These are phyloP conservation scores for Trebouxia sp. DNA, from an alignment of 139 green algal genomes.

Conservation along the genomic window DNA sequence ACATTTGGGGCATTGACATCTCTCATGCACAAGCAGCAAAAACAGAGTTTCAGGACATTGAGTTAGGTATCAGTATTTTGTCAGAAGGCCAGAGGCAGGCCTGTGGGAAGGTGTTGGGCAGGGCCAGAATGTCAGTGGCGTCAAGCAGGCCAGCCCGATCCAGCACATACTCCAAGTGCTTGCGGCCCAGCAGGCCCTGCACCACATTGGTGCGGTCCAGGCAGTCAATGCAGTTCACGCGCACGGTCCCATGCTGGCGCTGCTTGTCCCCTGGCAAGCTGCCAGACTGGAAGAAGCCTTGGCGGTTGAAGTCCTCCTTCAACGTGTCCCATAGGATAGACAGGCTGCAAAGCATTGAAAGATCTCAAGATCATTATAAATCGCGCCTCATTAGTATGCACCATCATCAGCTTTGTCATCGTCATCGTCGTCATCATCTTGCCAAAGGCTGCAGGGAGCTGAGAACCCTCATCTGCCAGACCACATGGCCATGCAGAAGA, in stretches of 20 bases:
- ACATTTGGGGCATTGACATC: too few relatives aligned
- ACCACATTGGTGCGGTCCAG: constrained; percentile 82
- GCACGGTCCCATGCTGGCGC: constrained; percentile 63
- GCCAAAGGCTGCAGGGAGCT: too few relatives aligned
- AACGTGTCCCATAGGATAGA: constrained; percentile 67
- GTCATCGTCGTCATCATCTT: too few relatives aligned
- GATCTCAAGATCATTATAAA: too few relatives aligned
- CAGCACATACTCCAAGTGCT: constrained; percentile 67
- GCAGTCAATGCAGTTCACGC: constrained; percentile 80
- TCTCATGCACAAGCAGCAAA: background rate
- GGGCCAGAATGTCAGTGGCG: constrained; percentile 25
- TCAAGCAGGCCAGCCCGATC: constrained; percentile 58
- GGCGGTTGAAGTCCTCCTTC: constrained; percentile 29
- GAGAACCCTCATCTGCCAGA: too few relatives aligned
- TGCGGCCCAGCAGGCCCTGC: constrained; percentile 71
- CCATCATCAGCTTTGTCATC: too few relatives aligned
- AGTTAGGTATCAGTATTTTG: background rate
- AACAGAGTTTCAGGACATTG: too few relatives aligned
- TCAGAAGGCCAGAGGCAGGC: constrained; percentile 15
- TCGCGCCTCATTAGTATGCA: too few relatives aligned
- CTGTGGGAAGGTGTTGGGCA: constrained; percentile 53
- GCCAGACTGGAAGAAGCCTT: constrained; percentile 33
- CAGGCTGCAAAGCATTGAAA: constrained; percentile 52
- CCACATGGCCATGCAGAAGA: too few relatives aligned
- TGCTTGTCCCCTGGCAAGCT: background rate